A percentile compares a stretch with the other conserved stretches of the same genome.
These are phyloP conservation scores for Arthroderma sp. DNA, from an alignment of 2,329 filamentous ascomycete genomes.

Conservation along the genomic window DNA sequence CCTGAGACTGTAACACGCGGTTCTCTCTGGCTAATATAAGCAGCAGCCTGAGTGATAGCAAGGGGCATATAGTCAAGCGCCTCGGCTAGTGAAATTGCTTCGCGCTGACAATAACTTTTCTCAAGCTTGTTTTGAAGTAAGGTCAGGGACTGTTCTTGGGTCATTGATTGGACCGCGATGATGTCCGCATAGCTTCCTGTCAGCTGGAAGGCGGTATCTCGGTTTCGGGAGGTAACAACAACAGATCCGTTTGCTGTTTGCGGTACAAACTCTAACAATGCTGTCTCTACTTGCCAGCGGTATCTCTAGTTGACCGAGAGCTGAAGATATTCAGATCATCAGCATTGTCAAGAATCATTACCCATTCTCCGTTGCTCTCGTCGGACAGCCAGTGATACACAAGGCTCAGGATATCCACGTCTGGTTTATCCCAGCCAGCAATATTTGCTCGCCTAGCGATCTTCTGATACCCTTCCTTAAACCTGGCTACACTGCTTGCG, in stretches of 20 bases:
- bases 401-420: slow-evolving; percentile 2
- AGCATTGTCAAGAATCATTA: slow-evolving; percentile 20
- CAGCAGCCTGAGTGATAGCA: slow-evolving; percentile 17
- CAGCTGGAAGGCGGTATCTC: slow-evolving; percentile 3
- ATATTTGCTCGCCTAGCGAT: slow-evolving; percentile 12
- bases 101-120: slow-evolving; percentile 6
- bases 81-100: slow-evolving; percentile 15
- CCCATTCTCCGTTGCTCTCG: slow-evolving; percentile 12
- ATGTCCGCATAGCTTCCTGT: slow-evolving; percentile 7
- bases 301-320: not conserved
- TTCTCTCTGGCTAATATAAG: slow-evolving; percentile 14
- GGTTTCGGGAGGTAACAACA: slow-evolving; percentile 10
- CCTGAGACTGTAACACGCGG: slow-evolving; percentile 10
- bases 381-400: slow-evolving; percentile 6
- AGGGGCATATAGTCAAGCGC: slow-evolving; percentile 22
- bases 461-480: slow-evolving; percentile 15
- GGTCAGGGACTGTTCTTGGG: slow-evolving; percentile 4
- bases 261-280: slow-evolving; percentile 11
- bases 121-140: slow-evolving; percentile 13
- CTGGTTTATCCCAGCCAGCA: slow-evolving; percentile 3
- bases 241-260: slow-evolving; percentile 11
- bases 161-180: slow-evolving; percentile 8
- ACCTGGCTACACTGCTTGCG: slow-evolving; percentile 10
- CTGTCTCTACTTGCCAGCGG: not conserved
- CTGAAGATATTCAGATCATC: slow-evolving; percentile 14